Evolutionary conservation across 441 rosid species (phyloP).

Genomic region (Eruca vesicaria): DNA sequence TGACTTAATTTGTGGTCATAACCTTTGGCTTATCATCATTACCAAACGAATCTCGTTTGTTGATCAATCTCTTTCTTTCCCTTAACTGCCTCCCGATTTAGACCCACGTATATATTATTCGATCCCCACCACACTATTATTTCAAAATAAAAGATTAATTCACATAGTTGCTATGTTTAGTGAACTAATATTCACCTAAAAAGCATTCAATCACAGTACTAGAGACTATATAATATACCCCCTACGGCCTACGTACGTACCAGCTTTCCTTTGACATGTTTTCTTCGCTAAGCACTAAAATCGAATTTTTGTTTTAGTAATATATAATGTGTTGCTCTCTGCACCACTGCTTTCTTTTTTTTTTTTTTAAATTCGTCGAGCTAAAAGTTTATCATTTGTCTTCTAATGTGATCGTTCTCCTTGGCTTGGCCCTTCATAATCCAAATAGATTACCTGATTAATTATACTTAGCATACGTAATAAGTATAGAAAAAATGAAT

Average conservation of each 20-base stretch:
- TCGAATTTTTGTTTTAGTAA: background rate
- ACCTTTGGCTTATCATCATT: slow-evolving; percentile 6
- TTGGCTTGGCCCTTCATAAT: background rate
- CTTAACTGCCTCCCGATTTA: slow-evolving; percentile 13
- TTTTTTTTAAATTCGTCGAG: background rate
- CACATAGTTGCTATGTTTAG: slow-evolving; percentile 7
- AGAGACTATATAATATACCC: slow-evolving; percentile 1
- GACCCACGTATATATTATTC: slow-evolving; percentile 5
- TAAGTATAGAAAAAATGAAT: background rate
- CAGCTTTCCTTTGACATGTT: slow-evolving; percentile 3
- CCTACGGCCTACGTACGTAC: background rate
- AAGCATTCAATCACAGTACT: background rate
- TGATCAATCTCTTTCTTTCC: slow-evolving; percentile 28
- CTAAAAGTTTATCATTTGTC: background rate
- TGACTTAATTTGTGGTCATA: background rate
- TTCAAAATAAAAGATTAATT: background rate
- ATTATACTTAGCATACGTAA: background rate
- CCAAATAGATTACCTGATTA: background rate
- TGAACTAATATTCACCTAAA: slow-evolving; percentile 28
- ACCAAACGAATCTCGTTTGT: slow-evolving; percentile 25
- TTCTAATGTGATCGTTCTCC: background rate
- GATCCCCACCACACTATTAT: background rate
- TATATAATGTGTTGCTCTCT: background rate
- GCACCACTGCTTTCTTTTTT: background rate
- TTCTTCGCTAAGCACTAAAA: background rate